phyloP scores from a whole-genome alignment of 75 land plant genomes.

The Cryptomeria japonica region DNA sequence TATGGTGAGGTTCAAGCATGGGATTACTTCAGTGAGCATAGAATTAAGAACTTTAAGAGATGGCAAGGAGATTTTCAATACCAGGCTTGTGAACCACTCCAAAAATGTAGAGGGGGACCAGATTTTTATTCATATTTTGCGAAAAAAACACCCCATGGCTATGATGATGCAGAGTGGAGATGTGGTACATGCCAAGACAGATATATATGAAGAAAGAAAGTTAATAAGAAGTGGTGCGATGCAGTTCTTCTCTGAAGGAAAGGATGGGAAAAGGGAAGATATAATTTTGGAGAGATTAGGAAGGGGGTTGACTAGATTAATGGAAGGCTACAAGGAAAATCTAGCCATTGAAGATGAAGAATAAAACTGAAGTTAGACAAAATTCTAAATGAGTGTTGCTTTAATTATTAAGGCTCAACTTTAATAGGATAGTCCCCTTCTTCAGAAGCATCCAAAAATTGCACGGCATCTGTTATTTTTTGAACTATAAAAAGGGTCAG shows the following conservation, averaged over 20 bases:
- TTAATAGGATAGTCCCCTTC: neutral
- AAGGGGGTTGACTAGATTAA: neutral
- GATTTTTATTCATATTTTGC: constrained; percentile 2
- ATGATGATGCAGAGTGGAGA: constrained; percentile 13
- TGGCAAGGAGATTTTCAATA: constrained; percentile 12
- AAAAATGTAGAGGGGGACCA: constrained; percentile 10
- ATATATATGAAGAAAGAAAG: neutral
- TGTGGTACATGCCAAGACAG: neutral
- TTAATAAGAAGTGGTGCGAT: constrained; percentile 2
- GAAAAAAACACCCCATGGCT: neutral
- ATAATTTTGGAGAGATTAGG: neutral
- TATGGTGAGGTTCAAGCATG: constrained; percentile 1
- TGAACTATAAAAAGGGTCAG: neutral
- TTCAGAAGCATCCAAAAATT: neutral
- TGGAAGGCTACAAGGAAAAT: constrained; percentile 10
- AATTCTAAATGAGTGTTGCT: neutral
- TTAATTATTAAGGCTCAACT: neutral
- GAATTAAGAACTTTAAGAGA: neutral
- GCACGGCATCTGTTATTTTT: neutral
- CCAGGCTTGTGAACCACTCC: constrained; percentile 5
- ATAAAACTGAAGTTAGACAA: neutral
- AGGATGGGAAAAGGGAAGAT: constrained; percentile 4
- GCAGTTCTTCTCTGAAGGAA: constrained; percentile 8
- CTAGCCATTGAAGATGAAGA: neutral
- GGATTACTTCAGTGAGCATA: neutral